Evolutionary conservation across 805 yeast species (phyloP), one percentile per base, ranked within the genome.

Genomic region (Kluyveromyces nonfermentans): DNA sequence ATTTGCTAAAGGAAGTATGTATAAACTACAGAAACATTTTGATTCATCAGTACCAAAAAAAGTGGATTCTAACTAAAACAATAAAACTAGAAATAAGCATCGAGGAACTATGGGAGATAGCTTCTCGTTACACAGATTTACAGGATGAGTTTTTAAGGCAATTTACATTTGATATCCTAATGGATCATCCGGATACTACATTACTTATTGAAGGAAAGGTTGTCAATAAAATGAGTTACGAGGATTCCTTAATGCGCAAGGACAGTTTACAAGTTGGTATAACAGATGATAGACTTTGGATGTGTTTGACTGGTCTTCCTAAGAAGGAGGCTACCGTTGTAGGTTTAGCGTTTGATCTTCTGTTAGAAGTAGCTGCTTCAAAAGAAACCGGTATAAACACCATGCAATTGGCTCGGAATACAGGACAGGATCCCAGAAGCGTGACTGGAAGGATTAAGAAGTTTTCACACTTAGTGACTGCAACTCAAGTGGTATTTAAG

Each of bases 361-460:
- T 83, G 17, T 64, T 77, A 41, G 79, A 74, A 40, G 79, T 83
- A 42, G 84, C 88, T 0, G 73, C 70, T 46, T 57, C 74, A 25
- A 78, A 78, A 19, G 62, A 68, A 0, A 52, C 59, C 1, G 93
- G 93, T 8, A 74, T 82, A 14, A 69, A 74, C 40, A 75, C 89
- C 0, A 64, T 77, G 25, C 77, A 75, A 20, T 64, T 83, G 46
- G 74, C 80, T 2, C 63, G 65, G 34, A 67, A 63, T 16, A 75
- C 88, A 0, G 75, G 75, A 7, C 93, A 83, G 60, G 93, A 83
- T 53, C 75, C 80, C 15, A 70, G 90, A 49, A 80, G 88, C 46
- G 66, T 82, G 34, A 78, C 88, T 0, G 68, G 77, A 1, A 69
- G 93, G 51, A 65, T 82, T 42, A 77, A 74, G 52, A 70, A 71